A percentile compares a stretch with the other conserved stretches of the same genome.
Evolutionary conservation across 106 monocot species (phyloP).

Genomic region (Dioscorea dumetorum): DNA sequence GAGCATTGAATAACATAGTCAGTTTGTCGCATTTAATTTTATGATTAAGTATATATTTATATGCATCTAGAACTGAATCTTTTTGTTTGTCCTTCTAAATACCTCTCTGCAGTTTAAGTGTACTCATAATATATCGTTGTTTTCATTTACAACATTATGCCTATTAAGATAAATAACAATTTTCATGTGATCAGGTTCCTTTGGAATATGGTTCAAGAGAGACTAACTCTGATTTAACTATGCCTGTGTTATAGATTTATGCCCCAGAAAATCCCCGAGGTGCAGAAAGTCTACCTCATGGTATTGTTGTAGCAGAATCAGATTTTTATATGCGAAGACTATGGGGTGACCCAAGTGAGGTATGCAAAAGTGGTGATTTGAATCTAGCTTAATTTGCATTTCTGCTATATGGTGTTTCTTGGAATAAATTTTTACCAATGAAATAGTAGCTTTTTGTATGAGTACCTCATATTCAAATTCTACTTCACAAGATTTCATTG

Average conservation of each 20-base stretch:
- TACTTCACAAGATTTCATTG: background rate
- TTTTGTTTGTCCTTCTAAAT: background rate
- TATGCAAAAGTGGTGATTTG: background rate
- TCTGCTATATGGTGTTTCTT: background rate
- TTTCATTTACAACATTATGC: background rate
- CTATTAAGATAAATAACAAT: background rate
- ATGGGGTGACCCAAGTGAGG: conserved; percentile 12
- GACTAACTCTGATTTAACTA: background rate
- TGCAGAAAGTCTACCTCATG: conserved; percentile 5
- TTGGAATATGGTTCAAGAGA: background rate
- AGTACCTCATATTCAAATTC: background rate
- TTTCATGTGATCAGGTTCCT: background rate
- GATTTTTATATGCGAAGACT: conserved; percentile 5
- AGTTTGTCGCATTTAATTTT: too few relatives aligned
- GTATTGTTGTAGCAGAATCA: conserved; percentile 7
- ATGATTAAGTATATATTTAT: background rate
- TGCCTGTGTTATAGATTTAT: conserved; percentile 4
- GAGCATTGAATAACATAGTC: too few relatives aligned
- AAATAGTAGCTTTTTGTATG: background rate
- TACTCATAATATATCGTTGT: background rate
- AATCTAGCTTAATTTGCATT: too few relatives aligned
- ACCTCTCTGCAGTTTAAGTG: background rate
- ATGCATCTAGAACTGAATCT: background rate
- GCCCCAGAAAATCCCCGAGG: conserved; percentile 9
- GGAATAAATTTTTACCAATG: background rate